These are phyloP conservation scores for Teunomyces barrocoloradensis DNA, from an alignment of 805 yeast genomes.

Conservation along the genomic window DNA sequence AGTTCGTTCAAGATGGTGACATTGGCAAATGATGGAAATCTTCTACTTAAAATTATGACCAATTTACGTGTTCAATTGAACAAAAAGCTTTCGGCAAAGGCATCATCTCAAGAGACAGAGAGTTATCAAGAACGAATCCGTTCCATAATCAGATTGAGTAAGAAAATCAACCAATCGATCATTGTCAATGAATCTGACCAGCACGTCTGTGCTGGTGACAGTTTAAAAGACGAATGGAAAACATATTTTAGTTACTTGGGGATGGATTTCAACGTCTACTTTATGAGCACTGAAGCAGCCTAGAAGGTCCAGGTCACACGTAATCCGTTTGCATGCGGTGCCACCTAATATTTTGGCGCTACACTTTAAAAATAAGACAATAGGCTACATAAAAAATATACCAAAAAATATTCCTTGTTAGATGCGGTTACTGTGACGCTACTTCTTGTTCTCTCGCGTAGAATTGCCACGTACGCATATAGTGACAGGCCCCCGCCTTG, in stretches of 20 bases:
- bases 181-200: conserved; percentile 4
- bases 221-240: conserved; percentile 1
- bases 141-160: conserved; percentile 29
- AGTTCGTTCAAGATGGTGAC: conserved; percentile 18
- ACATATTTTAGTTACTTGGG: conserved; percentile 1
- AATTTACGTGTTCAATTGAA: conserved; percentile 36
- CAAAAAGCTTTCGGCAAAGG: conserved; percentile 54
- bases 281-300: conserved; percentile 4
- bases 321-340: not conserved
- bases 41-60: conserved; percentile 32
- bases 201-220: not conserved
- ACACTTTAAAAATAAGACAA: not conserved
- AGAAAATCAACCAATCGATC: conserved; percentile 15
- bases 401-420: not conserved
- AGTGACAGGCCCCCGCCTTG: not conserved
- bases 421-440: conserved; percentile 2
- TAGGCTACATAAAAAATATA: not conserved
- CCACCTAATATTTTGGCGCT: conserved; percentile 1
- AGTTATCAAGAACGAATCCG: conserved; percentile 47
- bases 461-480: not conserved
- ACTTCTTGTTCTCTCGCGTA: not conserved
- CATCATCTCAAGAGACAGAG: conserved; percentile 68
- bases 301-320: not conserved
- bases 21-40: conserved; percentile 10
- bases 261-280: conserved; percentile 1